These are phyloP conservation scores for Hypoxylon sp. DNA, from an alignment of 2,329 filamentous ascomycete species.

Conservation along the genomic window DNA sequence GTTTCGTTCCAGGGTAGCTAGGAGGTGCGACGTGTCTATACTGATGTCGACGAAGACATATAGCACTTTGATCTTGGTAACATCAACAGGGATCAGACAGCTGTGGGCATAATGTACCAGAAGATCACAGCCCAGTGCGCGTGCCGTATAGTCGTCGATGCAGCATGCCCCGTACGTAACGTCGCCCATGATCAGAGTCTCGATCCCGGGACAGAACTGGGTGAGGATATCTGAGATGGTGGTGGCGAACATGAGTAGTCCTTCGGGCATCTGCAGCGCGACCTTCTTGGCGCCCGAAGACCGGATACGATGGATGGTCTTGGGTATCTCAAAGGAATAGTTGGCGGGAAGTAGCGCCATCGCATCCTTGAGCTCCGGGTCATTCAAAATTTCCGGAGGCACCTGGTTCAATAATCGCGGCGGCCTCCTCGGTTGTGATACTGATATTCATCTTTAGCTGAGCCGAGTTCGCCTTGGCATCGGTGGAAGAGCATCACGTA, in stretches of 20 bases:
- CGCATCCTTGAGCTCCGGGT: constrained; percentile 85
- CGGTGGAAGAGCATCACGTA: constrained; percentile 47
- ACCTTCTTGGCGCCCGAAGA: constrained; percentile 80
- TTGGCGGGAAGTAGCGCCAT: constrained; percentile 89
- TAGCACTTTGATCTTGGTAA: constrained; percentile 95
- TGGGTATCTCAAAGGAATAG: constrained; percentile 98
- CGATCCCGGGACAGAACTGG: constrained; percentile 89
- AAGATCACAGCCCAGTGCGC: constrained; percentile 91
- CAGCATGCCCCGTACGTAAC: constrained; percentile 99
- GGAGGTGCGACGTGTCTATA: constrained; percentile 88
- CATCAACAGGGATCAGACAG: constrained; percentile 93
- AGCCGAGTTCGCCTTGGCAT: background rate
- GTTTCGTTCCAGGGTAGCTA: constrained; percentile 87
- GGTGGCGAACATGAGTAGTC: constrained; percentile 91
- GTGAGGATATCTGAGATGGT: constrained; percentile 97
- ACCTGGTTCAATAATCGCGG: constrained; percentile 90
- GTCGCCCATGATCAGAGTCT: constrained; percentile 98
- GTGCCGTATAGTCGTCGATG: constrained; percentile 96
- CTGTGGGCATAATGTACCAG: constrained; percentile 97
- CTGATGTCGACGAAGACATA: constrained; percentile 99
- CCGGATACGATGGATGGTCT: constrained; percentile 94
- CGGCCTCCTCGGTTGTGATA: constrained; percentile 73
- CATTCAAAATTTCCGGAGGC: constrained; percentile 83
- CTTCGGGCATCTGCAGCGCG: constrained; percentile 97
- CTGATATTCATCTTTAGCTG: constrained; percentile 53